phyloP scores from a whole-genome alignment of 2,329 filamentous ascomycete species.

The Paraconiothyrium brasiliense region DNA sequence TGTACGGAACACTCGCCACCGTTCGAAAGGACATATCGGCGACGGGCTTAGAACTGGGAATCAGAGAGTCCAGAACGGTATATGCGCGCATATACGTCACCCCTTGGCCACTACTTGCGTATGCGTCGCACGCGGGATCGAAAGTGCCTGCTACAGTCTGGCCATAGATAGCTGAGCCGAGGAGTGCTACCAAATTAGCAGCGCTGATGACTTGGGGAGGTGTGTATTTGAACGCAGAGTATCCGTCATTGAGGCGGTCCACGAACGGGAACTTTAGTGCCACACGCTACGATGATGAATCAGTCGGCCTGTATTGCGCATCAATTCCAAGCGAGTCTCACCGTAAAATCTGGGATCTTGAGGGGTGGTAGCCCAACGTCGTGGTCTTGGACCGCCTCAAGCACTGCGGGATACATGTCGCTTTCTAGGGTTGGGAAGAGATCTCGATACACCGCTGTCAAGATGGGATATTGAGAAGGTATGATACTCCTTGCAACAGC shows the following conservation, averaged over 20 bases:
- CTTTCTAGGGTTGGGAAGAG: slow-evolving; percentile 61
- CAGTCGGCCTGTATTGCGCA: background rate
- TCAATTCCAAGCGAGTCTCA: slow-evolving; percentile 42
- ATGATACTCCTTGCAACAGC: slow-evolving; percentile 58
- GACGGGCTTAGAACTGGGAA: slow-evolving; percentile 31
- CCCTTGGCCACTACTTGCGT: slow-evolving; percentile 40
- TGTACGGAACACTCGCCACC: slow-evolving; percentile 30
- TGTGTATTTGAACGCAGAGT: slow-evolving; percentile 62
- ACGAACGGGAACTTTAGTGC: slow-evolving; percentile 65
- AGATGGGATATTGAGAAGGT: slow-evolving; percentile 60
- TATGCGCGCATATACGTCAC: slow-evolving; percentile 12
- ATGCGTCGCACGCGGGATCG: slow-evolving; percentile 61
- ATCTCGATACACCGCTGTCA: slow-evolving; percentile 58
- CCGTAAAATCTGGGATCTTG: slow-evolving; percentile 59
- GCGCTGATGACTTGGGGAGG: slow-evolving; percentile 59
- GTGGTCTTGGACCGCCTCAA: slow-evolving; percentile 62
- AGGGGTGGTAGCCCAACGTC: slow-evolving; percentile 58
- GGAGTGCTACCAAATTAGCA: slow-evolving; percentile 54
- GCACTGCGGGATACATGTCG: slow-evolving; percentile 63
- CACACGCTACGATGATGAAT: background rate
- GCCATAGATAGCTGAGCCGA: slow-evolving; percentile 59
- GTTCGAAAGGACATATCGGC: slow-evolving; percentile 24
- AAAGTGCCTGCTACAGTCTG: slow-evolving; percentile 55
- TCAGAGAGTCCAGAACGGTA: background rate
- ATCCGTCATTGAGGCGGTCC: slow-evolving; percentile 61